phyloP scores from a whole-genome alignment of 192 early-diverging fungal species.

The Coemansia javaensis region DNA sequence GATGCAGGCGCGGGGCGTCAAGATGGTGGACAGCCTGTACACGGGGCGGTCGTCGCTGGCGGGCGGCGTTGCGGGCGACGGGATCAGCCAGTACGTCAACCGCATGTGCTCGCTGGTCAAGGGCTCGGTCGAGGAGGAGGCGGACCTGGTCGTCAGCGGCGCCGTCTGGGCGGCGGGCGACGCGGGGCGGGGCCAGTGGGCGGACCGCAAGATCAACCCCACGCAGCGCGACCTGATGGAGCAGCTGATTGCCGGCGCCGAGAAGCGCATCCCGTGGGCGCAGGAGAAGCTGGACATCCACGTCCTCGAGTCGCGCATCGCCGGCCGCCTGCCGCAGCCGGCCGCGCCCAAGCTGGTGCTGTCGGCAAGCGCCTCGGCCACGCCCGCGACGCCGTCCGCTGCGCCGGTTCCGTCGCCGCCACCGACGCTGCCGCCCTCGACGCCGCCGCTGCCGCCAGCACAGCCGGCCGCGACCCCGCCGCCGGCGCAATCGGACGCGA shows the following conservation, averaged over 20 bases:
- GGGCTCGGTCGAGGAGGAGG: conserved; percentile 42
- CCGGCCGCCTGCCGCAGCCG: conserved; percentile 23
- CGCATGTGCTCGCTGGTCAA: conserved; percentile 44
- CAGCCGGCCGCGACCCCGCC: too few relatives aligned
- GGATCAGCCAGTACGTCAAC: conserved; percentile 31
- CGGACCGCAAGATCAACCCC: conserved; percentile 6
- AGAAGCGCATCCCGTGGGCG: conserved; percentile 48
- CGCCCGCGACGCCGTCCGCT: conserved; percentile 6
- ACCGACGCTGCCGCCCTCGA: too few relatives aligned
- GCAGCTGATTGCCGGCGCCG: conserved; percentile 35
- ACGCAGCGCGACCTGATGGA: conserved; percentile 24
- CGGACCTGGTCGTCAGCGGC: conserved; percentile 36
- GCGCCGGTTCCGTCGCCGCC: too few relatives aligned
- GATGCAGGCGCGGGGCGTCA: conserved; percentile 35
- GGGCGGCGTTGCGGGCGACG: conserved; percentile 40
- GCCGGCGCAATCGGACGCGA: too few relatives aligned
- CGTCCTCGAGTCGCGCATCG: conserved; percentile 24
- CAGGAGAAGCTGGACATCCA: conserved; percentile 49
- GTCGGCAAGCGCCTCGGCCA: background rate
- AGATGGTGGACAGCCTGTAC: conserved; percentile 35
- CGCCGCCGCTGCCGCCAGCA: too few relatives aligned
- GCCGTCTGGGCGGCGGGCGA: conserved; percentile 16
- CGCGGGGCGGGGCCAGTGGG: conserved; percentile 5
- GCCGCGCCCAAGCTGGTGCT: conserved; percentile 4
- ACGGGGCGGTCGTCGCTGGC: conserved; percentile 43